Evolutionary conservation across 257 asterid species (phyloP), one percentile per base, ranked within the genome.

Genomic region (Capsicum chinense): DNA sequence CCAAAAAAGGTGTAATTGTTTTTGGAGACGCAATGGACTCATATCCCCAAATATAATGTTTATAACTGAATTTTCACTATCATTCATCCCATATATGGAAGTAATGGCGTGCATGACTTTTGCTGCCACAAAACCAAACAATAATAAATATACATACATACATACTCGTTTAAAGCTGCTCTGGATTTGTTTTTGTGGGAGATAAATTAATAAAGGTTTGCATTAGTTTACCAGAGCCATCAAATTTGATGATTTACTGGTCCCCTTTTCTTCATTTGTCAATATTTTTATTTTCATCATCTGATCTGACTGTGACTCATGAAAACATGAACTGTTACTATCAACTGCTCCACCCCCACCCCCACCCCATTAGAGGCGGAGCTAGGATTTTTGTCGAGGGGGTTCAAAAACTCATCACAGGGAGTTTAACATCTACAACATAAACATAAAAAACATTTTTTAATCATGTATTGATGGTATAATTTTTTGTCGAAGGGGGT

Each of bases 241-340:
- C 44, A 71, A 86, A 84, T 88, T 88, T 35, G 87, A 88, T 81
- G 87, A 67, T 50, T 50, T 78, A 35, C 54, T 19, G 84, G 83
- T 67, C 52, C 81, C 78, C 52, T n/a, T 82, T 83, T 62, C 87
- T 83, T 66, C 66, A 82, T 68, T 83, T 78, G 71, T 63, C 14
- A 60, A 67, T 11, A 21, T 71, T 39, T 39, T 26, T 26, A 1
- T 14, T 37, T 63, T 47, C 26, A 39, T 58, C 37, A 39, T 58
- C 37, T 16, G 21, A 26, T 58, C 14, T 87, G 88, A 84, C 9
- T 78, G 84, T 70, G 89, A 89, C 88, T 56, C 79, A 83, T 83
- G 87, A 89, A 73, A 81, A 57, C 81, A 67, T 78, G 89, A 89
- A 47, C 78, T 85, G 89, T 89, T 48, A 13, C 87, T 44, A 84